Percentiles rank a stretch among this genome's conserved stretches.
Conservation (phyloP, 305 asterid genomes). For the Striga hermonthica region DNA sequence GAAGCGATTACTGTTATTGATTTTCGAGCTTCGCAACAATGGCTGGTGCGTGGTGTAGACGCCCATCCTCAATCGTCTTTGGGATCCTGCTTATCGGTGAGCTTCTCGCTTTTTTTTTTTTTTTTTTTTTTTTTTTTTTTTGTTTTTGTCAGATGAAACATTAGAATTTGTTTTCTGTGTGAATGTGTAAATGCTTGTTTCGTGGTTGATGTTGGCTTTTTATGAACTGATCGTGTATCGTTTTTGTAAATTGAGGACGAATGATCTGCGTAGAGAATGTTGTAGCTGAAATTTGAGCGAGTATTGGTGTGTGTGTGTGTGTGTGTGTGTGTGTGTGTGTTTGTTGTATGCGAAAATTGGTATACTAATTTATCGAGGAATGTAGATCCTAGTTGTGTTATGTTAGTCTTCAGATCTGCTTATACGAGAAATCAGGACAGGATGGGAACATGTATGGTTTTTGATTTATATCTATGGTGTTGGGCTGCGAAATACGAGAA, state of each 20-base stretch:
- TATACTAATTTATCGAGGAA: not conserved
- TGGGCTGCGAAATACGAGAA: not conserved
- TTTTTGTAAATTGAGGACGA: slow-evolving; percentile 5
- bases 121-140: slow-evolving; percentile 5
- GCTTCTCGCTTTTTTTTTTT: slow-evolving; percentile 20
- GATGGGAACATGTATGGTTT: slow-evolving; percentile 5
- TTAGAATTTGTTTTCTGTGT: not conserved
- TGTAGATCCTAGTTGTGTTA: slow-evolving; percentile 13
- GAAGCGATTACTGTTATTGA: not conserved
- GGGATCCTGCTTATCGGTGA: slow-evolving; percentile 54
- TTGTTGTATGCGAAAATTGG: too few species aligned
- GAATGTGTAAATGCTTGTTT: slow-evolving; percentile 5
- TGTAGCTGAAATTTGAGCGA: slow-evolving; percentile 11
- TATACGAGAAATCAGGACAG: not conserved
- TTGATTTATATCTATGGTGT: not conserved
- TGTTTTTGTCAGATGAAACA: slow-evolving; percentile 14
- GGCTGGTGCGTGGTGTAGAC: slow-evolving; percentile 58
- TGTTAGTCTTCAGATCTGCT: slow-evolving; percentile 22
- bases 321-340: not conserved
- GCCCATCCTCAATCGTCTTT: slow-evolving; percentile 45
- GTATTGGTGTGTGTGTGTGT: not conserved
- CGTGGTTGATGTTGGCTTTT: slow-evolving; percentile 3
- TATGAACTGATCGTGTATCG: not conserved
- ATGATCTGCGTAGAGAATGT: not conserved
- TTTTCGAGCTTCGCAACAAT: slow-evolving; percentile 39